These are phyloP conservation scores for Beauveria sp. DNA, from an alignment of 2,329 filamentous ascomycete genomes.

Conservation along the genomic window DNA sequence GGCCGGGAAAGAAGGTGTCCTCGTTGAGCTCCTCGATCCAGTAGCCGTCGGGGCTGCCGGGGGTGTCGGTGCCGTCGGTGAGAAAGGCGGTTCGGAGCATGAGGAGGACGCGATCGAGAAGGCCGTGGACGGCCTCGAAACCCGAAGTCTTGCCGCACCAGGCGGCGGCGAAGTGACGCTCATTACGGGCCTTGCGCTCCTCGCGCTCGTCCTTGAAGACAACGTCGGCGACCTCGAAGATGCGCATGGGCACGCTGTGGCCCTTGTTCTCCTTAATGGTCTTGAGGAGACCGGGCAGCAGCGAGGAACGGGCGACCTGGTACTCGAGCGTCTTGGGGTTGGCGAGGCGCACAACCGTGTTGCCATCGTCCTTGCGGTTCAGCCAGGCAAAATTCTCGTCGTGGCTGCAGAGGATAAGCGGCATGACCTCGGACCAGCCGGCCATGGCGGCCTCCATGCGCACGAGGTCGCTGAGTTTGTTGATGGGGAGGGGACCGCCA, in stretches of 20 bases:
- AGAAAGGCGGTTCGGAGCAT: conserved; percentile 86
- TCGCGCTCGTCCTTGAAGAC: conserved; percentile 77
- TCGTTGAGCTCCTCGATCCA: conserved; percentile 93
- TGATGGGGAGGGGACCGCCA: conserved; percentile 79
- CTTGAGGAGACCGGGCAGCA: conserved; percentile 84
- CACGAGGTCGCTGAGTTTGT: conserved; percentile 91
- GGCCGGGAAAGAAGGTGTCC: conserved; percentile 83
- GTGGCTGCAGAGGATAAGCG: conserved; percentile 91
- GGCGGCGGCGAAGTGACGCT: conserved; percentile 91
- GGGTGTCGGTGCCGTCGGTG: conserved; percentile 48
- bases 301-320: conserved; percentile 80
- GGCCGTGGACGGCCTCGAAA: conserved; percentile 91
- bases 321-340: conserved; percentile 94
- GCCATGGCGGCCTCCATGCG: conserved; percentile 85
- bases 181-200: conserved; percentile 85
- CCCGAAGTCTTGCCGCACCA: conserved; percentile 92
- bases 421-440: conserved; percentile 94
- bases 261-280: conserved; percentile 90
- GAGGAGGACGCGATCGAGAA: conserved; percentile 83
- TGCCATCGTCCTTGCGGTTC: conserved; percentile 81
- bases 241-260: conserved; percentile 79
- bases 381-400: conserved; percentile 98
- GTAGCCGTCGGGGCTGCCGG: conserved; percentile 63
- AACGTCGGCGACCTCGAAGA: conserved; percentile 87
- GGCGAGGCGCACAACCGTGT: conserved; percentile 72